Conservation (phyloP, 768 basidiomycete species). For the Amanita subjunquillea region DNA sequence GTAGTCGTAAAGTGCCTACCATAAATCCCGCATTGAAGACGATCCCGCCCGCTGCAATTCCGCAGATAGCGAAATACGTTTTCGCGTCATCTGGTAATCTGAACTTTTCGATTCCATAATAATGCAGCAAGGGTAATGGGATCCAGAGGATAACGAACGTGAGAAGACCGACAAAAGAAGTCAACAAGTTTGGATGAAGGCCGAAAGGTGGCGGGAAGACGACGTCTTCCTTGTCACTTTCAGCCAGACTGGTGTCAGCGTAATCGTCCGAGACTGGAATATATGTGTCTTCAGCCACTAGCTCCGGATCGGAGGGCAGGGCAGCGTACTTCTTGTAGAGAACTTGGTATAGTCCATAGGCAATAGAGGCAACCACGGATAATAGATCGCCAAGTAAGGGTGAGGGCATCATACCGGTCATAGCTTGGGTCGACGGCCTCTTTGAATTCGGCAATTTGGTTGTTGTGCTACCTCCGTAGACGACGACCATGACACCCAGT, state of each 20-base stretch:
- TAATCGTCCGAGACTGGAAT: conserved; percentile 30
- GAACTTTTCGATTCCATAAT: conserved; percentile 54
- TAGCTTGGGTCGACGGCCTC: conserved; percentile 7
- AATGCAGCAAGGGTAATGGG: conserved; percentile 67
- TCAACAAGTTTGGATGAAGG: conserved; percentile 75
- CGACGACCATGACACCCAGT: conserved; percentile 67
- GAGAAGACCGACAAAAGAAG: conserved; percentile 67
- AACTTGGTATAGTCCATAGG: conserved; percentile 75
- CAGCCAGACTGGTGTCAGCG: conserved; percentile 13
- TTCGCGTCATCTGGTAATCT: conserved; percentile 41
- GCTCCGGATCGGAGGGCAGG: conserved; percentile 54
- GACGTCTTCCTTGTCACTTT: conserved; percentile 3
- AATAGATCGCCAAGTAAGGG: conserved; percentile 67
- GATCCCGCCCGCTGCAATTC: conserved; percentile 64
- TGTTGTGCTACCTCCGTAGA: conserved; percentile 59
- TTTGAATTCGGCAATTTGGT: conserved; percentile 9
- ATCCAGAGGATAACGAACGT: conserved; percentile 74
- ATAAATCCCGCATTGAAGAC: conserved; percentile 82
- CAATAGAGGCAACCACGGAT: conserved; percentile 61
- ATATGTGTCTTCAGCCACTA: conserved; percentile 31
- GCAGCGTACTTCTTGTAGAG: conserved; percentile 75
- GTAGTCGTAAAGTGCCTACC: conserved; percentile 32
- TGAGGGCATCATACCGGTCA: conserved; percentile 21
- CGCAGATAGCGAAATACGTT: conserved; percentile 43
- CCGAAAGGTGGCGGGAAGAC: conserved; percentile 68